Base-by-base conservation (phyloP, 2,329 filamentous ascomycete genomes). In the Amauroascus verrucosus region DNA sequence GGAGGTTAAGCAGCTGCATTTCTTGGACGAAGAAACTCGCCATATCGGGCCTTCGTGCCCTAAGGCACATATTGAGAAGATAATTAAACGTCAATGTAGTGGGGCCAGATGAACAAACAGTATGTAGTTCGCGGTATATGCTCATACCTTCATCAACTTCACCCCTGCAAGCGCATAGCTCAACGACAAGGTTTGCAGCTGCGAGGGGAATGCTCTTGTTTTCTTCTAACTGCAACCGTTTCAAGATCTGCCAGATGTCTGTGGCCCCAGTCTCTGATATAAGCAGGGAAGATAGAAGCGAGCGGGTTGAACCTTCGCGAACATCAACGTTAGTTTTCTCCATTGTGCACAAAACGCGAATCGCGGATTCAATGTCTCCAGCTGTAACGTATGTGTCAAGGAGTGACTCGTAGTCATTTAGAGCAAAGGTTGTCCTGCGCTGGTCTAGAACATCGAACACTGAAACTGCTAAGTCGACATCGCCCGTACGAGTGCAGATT, bases 361-460 rank as follows among this genome's bases (percentile, higher is more conserved):
- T 75, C 0, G 86, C 85, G 24, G 81, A 80, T 22, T 72, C 69
- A 6, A 91, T 63, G 58, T 93, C 81, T 1, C 76, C 74, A 2
- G 73, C 71, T 14, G 67, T 67, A 9, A 81, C 74, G 63, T 94
- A 88, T 3, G 85, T 78, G 54, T 87, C 82, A 6, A 90, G 73
- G 26, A 96, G 76, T 26, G 84, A 77, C 66, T 94, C 88, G 68
- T 93, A 95, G 64, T 96, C 88, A 57, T 85, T 76, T 5, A 77
- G 68, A 7, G 76, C 73, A 35, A 89, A 60, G 2, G 57, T 74
- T 38, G 78, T 76, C 13, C 75, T 75, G 22, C 81, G 77, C 7
- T 77, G 72, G 3, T 77, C 76, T 16, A 91, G 75, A 50, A 83
- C 70, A 22, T 82, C 77, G 57, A 95, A 80, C 28, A 86, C 85